phyloP scores from a whole-genome alignment of 768 basidiomycete species.

The Mycena galopus region DNA sequence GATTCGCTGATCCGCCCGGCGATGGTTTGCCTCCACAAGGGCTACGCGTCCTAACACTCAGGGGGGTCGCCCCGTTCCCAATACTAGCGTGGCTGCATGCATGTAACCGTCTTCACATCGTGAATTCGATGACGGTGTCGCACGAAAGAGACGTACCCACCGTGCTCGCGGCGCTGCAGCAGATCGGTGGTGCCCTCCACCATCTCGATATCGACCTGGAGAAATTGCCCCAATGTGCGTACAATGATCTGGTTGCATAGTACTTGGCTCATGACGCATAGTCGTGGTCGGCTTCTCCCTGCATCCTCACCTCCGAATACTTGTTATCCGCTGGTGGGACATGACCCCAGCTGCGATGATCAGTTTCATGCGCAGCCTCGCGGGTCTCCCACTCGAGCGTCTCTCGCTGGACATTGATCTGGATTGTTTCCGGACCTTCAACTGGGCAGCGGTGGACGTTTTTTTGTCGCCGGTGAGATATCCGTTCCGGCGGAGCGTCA shows the following conservation, averaged over 20 bases:
- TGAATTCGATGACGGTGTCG: background rate
- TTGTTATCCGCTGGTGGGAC: background rate
- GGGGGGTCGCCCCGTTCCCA: background rate
- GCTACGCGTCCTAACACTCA: background rate
- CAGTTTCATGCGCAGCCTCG: background rate
- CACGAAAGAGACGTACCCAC: background rate
- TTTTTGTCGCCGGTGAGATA: background rate
- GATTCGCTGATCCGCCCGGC: background rate
- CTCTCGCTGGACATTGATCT: background rate
- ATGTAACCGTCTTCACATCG: background rate
- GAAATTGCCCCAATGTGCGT: background rate
- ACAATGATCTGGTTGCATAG: background rate
- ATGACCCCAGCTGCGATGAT: background rate
- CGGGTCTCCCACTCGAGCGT: background rate
- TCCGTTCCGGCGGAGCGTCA: background rate
- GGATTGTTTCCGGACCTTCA: background rate
- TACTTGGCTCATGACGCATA: background rate
- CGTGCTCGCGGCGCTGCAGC: background rate
- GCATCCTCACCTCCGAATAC: background rate
- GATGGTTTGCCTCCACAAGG: background rate
- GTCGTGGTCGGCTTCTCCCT: background rate
- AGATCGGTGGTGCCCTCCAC: background rate
- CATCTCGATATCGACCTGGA: background rate
- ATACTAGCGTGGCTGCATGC: background rate
- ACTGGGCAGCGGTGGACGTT: background rate